A percentile compares a stretch with the other conserved stretches of the same genome.
These are phyloP conservation scores for Aspergillus pseudoterreus DNA, from an alignment of 2,329 filamentous ascomycete species.

Conservation along the genomic window DNA sequence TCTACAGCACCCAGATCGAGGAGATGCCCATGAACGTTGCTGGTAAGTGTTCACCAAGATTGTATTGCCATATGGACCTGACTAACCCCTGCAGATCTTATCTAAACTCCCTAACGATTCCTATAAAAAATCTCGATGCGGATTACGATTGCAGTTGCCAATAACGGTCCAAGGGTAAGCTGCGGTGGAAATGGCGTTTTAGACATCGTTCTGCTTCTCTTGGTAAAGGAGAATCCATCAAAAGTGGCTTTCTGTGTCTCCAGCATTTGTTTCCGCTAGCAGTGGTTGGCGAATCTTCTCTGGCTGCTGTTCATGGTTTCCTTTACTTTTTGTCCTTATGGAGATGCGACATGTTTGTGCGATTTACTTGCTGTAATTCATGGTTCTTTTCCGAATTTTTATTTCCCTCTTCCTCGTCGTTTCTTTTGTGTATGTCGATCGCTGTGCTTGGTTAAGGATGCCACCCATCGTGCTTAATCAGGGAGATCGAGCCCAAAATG, in stretches of 20 bases:
- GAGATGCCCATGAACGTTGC: constrained; percentile 98
- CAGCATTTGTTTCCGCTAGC: constrained; percentile 25
- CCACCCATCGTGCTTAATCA: constrained; percentile 31
- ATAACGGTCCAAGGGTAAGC: constrained; percentile 24
- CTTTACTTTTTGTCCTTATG: constrained; percentile 33
- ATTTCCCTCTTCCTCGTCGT: constrained; percentile 22
- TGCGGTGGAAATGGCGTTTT: constrained; percentile 24
- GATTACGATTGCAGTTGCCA: constrained; percentile 35
- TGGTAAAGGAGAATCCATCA: constrained; percentile 29
- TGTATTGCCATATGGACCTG: no score
- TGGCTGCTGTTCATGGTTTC: constrained; percentile 31
- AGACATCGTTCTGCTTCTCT: constrained; percentile 25
- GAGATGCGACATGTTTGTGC: constrained; percentile 37
- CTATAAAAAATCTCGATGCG: constrained; percentile 28
- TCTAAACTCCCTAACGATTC: constrained; percentile 35
- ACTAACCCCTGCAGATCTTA: constrained; percentile 31
- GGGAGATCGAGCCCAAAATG: constrained; percentile 35
- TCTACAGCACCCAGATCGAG: constrained; percentile 99
- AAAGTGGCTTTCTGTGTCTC: constrained; percentile 41
- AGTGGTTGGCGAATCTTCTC: constrained; percentile 5
- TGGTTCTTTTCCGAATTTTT: constrained; percentile 26
- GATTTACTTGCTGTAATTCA: constrained; percentile 33
- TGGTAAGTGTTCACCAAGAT: constrained; percentile 44
- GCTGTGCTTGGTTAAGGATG: constrained; percentile 37
- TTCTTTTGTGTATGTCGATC: constrained; percentile 32